Conservation (phyloP, 768 basidiomycete species). For the Xerocomellus dryophilus region DNA sequence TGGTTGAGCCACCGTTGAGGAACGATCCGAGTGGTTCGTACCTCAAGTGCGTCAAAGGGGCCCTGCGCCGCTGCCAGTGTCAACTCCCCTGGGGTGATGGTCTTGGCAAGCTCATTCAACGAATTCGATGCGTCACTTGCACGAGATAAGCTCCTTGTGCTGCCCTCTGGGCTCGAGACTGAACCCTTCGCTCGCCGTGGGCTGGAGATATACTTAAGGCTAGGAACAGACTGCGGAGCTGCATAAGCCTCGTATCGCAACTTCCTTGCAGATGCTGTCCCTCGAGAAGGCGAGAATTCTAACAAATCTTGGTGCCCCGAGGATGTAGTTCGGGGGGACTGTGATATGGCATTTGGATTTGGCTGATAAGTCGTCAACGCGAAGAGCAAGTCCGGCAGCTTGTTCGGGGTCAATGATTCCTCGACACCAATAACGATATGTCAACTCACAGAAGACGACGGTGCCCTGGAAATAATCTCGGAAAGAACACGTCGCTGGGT, state of each 20-base stretch:
- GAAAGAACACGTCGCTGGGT: slow-evolving; percentile 44
- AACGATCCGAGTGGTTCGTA: slow-evolving; percentile 5
- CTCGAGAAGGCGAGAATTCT: slow-evolving; percentile 20
- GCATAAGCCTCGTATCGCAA: slow-evolving; percentile 73
- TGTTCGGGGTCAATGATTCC: slow-evolving; percentile 5
- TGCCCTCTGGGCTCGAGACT: slow-evolving; percentile 34
- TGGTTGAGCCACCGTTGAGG: slow-evolving; percentile 1
- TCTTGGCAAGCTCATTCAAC: slow-evolving; percentile 22
- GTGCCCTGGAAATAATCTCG: slow-evolving; percentile 46
- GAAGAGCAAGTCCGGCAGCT: slow-evolving; percentile 72
- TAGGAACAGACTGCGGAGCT: slow-evolving; percentile 50
- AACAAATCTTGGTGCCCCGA: slow-evolving; percentile 18
- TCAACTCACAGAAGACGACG: slow-evolving; percentile 53
- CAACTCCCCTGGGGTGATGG: slow-evolving; percentile 33
- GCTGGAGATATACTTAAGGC: slow-evolving; percentile 38
- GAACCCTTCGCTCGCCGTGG: slow-evolving; percentile 34
- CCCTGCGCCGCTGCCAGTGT: slow-evolving; percentile 24
- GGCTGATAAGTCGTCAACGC: slow-evolving; percentile 43
- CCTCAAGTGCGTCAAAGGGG: slow-evolving; percentile 17
- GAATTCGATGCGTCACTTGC: slow-evolving; percentile 24
- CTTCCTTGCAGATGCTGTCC: slow-evolving; percentile 40
- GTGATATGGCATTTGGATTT: neutral
- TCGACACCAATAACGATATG: slow-evolving; percentile 1
- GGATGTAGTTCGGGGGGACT: slow-evolving; percentile 9
- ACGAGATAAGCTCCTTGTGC: slow-evolving; percentile 32